Evolutionary conservation across 257 asterid genomes (phyloP), one percentile per base, ranked within the genome.

Genomic region (Lavandula angustifolia): DNA sequence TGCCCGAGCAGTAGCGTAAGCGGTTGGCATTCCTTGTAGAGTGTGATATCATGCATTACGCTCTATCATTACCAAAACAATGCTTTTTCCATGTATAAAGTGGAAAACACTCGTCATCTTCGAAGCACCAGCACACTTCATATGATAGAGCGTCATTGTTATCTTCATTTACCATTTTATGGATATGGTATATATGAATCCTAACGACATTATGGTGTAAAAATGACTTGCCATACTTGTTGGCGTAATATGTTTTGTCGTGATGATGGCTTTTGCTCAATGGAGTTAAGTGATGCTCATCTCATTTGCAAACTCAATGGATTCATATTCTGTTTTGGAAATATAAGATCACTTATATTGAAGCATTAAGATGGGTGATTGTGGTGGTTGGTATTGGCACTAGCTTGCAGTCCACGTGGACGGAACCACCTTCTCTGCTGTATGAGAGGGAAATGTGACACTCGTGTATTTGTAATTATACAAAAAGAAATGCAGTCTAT

Each of bases 21-120:
- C 50, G 60, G 72, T 62, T 76, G 56, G 43, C 65, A 44, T 69
- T 60, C 6, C 48, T 31, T 53, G 62, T 10, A 53, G 68, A 41
- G 60, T 9, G 7, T 54, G 48, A 54, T 56, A 44, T 72, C 74
- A 63, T 22, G 59, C 71, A 7, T 67, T 48, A 73, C 38, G 37
- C 35, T 12, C 10, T 29, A 60, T 42, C 32, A 9, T 73, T 60
- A 44, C 58, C 29, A 11, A 27, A 60, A 14, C 4, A 41, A 66
- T 42, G 58, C 38, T 33, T 43, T 58, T 37, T 35, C 46, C 52
- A 37, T 13, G 68, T 43, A 18, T 69, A 12, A 27, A 54, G 48
- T 52, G 40, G 29, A 47, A 27, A 37, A 38, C 64, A 55, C 16
- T 56, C 31, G 27, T 43, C 14, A 27, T 18, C 63, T 54, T 70